Conservation (phyloP, 116 monocot genomes). For the Papilionanthe hybrid region DNA sequence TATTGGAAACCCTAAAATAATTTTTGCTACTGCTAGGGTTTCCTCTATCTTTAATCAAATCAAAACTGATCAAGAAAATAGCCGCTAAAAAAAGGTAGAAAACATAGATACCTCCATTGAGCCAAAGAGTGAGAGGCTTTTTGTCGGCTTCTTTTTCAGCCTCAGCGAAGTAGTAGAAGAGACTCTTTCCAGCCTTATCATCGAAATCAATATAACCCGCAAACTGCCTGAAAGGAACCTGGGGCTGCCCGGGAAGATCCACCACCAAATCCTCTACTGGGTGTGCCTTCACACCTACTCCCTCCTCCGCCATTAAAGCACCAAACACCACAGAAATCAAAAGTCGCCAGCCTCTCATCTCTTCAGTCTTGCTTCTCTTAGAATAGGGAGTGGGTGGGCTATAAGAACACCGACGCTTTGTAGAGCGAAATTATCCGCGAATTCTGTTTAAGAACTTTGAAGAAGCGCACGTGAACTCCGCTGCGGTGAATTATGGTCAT, state of each 20-base stretch:
- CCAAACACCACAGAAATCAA: constrained; percentile 10
- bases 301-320: constrained; percentile 2
- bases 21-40: too few species aligned
- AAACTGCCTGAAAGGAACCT: constrained; percentile 40
- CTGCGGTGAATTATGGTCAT: too few species aligned
- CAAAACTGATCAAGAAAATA: too few species aligned
- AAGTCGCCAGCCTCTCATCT: constrained; percentile 12
- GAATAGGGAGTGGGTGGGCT: too few species aligned
- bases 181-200: constrained; percentile 44
- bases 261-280: constrained; percentile 52
- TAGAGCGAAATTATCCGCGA: too few species aligned
- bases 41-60: too few species aligned
- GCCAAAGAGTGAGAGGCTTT: constrained; percentile 58
- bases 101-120: constrained; percentile 41
- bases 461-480: too few species aligned
- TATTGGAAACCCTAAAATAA: too few species aligned
- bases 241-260: constrained; percentile 44
- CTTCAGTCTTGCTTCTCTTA: background rate
- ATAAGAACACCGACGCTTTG: too few species aligned
- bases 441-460: too few species aligned
- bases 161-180: constrained; percentile 59
- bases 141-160: constrained; percentile 31
- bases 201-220: constrained; percentile 55
- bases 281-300: constrained; percentile 17
- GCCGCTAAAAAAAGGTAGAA: too few species aligned